These are phyloP conservation scores for Xylaria telfairii DNA, from an alignment of 495 filamentous ascomycete genomes.

Conservation along the genomic window DNA sequence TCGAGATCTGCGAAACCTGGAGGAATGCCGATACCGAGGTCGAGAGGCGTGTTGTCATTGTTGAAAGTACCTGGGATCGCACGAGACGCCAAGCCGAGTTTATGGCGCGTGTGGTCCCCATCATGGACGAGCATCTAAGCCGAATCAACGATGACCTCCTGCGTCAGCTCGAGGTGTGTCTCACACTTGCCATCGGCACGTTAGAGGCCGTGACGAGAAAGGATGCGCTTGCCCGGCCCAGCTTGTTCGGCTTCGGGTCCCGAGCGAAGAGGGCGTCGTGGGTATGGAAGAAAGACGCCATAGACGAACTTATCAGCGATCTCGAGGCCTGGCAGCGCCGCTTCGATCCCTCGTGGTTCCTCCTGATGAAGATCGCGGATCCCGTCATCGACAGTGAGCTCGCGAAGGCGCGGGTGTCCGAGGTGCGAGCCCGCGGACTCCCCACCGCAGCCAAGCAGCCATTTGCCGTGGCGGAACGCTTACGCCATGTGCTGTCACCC, in stretches of 20 bases:
- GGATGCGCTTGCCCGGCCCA: neutral
- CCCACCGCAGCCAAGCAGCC: too few species aligned
- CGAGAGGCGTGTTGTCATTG: neutral
- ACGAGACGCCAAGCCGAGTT: conserved; percentile 5
- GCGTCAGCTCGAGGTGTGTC: neutral
- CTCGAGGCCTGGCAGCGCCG: conserved; percentile 55
- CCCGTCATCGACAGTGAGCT: too few species aligned
- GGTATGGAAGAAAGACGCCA: conserved; percentile 29
- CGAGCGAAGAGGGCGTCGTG: conserved; percentile 6
- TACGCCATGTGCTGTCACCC: too few species aligned
- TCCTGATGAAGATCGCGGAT: too few species aligned
- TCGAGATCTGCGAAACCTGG: too few species aligned
- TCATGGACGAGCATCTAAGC: conserved; percentile 6
- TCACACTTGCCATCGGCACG: neutral
- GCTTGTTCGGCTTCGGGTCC: neutral
- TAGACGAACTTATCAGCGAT: conserved; percentile 41
- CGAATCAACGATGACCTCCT: conserved; percentile 2
- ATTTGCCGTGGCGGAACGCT: too few species aligned
- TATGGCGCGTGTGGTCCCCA: neutral
- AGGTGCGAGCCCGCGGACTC: too few species aligned
- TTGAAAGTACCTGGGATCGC: conserved; percentile 8
- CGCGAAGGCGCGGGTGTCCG: too few species aligned
- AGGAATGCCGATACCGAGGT: too few species aligned
- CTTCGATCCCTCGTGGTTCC: too few species aligned
- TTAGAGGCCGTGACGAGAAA: neutral